phyloP scores from a whole-genome alignment of 139 green algal species.

The Tetradesmus obliquus region DNA sequence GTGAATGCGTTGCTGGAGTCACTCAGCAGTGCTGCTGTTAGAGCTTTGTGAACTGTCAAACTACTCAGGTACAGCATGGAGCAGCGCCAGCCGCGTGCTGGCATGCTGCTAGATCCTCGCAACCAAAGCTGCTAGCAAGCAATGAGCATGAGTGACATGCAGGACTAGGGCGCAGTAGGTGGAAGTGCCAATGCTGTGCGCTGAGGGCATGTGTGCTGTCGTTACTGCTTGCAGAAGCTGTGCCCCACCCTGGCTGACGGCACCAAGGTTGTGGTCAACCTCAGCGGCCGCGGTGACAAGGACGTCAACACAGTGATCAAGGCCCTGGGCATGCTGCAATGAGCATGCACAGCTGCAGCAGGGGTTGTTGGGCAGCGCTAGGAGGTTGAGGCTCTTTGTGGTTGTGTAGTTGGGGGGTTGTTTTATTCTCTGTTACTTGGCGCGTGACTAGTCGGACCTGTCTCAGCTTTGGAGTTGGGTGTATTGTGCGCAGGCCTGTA shows the following conservation, averaged over 20 bases:
- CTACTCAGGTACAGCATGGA: no score
- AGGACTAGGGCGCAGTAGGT: no score
- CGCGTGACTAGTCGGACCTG: background rate
- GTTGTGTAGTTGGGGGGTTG: background rate
- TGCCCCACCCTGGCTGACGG: slow-evolving; percentile 84
- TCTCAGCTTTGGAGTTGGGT: background rate
- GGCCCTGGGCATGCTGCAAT: slow-evolving; percentile 58
- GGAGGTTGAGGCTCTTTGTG: background rate
- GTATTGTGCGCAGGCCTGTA: background rate
- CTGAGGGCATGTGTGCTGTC: background rate
- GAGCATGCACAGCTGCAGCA: background rate
- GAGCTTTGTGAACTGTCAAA: background rate
- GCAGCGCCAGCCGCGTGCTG: no score
- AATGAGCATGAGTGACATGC: no score
- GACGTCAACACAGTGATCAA: slow-evolving; percentile 94
- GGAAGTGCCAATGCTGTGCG: background rate
- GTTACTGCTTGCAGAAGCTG: slow-evolving; percentile 67
- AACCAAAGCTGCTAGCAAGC: no score
- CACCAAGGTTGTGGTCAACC: slow-evolving; percentile 94
- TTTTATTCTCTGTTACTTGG: background rate
- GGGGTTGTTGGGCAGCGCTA: background rate
- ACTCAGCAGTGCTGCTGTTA: background rate
- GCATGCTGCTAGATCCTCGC: background rate
- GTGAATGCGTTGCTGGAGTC: slow-evolving; percentile 32
- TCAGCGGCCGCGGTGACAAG: slow-evolving; percentile 95